Evolutionary conservation across 495 filamentous ascomycete genomes (phyloP).

Genomic region (Lophiostoma macrostomum): DNA sequence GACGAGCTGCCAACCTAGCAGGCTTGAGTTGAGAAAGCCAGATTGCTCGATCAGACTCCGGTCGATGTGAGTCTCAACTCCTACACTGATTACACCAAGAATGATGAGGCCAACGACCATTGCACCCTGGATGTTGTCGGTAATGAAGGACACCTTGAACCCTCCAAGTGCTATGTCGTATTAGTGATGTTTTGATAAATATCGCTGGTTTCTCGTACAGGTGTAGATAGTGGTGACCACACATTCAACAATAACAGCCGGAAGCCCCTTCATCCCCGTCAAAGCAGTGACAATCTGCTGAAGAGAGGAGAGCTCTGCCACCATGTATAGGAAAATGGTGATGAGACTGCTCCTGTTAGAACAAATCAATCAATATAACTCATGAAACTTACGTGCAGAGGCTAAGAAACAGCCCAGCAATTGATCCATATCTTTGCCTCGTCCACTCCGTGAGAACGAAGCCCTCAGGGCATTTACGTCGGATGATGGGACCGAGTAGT

Average conservation of each 20-base stretch:
- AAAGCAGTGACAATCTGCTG: slow-evolving; percentile 69
- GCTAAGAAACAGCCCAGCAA: slow-evolving; percentile 65
- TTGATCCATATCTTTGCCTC: slow-evolving; percentile 63
- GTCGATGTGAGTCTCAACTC: slow-evolving; percentile 67
- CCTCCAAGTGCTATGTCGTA: slow-evolving; percentile 60
- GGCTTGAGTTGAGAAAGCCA: slow-evolving; percentile 54
- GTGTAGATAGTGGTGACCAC: slow-evolving; percentile 73
- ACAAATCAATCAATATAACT: neutral
- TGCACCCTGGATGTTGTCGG: slow-evolving; percentile 71
- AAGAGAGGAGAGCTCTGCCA: slow-evolving; percentile 69
- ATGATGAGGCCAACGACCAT: slow-evolving; percentile 69
- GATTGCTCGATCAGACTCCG: slow-evolving; percentile 60
- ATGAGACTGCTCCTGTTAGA: slow-evolving; percentile 46
- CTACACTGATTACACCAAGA: slow-evolving; percentile 68
- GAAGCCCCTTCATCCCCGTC: slow-evolving; percentile 69
- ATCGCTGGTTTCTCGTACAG: slow-evolving; percentile 47
- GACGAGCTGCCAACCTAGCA: slow-evolving; percentile 73
- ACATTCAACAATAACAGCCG: slow-evolving; percentile 69
- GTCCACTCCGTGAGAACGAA: slow-evolving; percentile 82
- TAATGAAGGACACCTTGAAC: slow-evolving; percentile 74
- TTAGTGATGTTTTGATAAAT: neutral
- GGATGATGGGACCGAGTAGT: slow-evolving; percentile 65
- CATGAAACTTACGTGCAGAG: slow-evolving; percentile 44
- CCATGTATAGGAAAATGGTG: slow-evolving; percentile 78
- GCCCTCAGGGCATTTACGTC: slow-evolving; percentile 68